Evolutionary conservation across 139 green algal genomes (phyloP), one percentile per base, ranked within the genome.

Genomic region (Zygnema circumcarinatum): DNA sequence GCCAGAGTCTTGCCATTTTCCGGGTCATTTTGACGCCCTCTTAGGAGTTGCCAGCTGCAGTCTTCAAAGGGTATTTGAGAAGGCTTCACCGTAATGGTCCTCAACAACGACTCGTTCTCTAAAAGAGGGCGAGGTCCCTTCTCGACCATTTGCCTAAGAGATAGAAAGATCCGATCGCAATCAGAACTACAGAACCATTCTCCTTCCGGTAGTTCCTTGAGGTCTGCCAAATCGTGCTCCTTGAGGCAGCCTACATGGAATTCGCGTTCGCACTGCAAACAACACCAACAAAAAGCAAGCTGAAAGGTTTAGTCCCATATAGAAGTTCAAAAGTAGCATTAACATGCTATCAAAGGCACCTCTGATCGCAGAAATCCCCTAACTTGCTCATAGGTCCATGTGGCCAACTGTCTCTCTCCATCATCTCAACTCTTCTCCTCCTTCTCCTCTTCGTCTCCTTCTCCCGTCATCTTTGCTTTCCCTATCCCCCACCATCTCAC

Each of bases 231-330:
- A n/a, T 72, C 85, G 35, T 82, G 36, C 29, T 85, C 68, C 11
- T 79, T 72, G 76, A 94, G 76, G 87, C 93, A 95, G 38, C 93
- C 93, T 53, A 98, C 96, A 88, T 98, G 96, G 93, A 95, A 98
- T 93, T 98, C 96, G 38, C 95, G 92, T 92, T 98, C 96, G 91
- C 96, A 98, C 87, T 97, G 94, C 54, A 73, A 3, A 29, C 3
- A 42, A 79, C 33, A 35, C 31, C 31, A 25, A 29, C 25, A 54
- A 81, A 79, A 79, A 54, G 62, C 62, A 29, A n/a, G 56, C n/a
- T n/a, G 29, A 72, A n/a, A 29, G 29, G 56, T n/a, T 35, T n/a
- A 72, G 29, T 35, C n/a, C n/a, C n/a, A 72, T 35, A n/a, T n/a
- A 72, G 29, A 72, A 35, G 29, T n/a, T 72, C 7, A 78, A 56